These are phyloP conservation scores for Fusarium metavorans DNA, from an alignment of 2,329 filamentous ascomycete genomes.

Conservation along the genomic window DNA sequence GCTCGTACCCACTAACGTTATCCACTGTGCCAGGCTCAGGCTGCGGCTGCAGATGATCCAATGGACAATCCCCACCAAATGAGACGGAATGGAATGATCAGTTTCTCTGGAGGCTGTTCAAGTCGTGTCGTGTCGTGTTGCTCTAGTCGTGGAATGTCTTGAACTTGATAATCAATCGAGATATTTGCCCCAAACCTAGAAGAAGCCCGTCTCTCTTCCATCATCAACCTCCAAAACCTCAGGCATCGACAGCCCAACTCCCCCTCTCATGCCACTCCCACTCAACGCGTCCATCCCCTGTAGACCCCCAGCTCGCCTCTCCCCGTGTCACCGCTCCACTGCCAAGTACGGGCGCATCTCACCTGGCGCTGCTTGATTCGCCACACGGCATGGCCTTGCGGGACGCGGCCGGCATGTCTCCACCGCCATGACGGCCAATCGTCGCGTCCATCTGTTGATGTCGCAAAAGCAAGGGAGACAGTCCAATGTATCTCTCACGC, in stretches of 20 bases:
- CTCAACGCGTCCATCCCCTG: slow-evolving; percentile 14
- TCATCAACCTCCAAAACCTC: slow-evolving; percentile 16
- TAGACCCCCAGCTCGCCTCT: background rate
- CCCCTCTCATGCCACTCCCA: slow-evolving; percentile 22
- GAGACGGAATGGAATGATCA: slow-evolving; percentile 5
- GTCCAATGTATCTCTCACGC: background rate
- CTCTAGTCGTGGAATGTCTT: background rate
- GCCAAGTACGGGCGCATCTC: background rate
- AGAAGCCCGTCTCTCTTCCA: background rate
- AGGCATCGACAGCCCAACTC: slow-evolving; percentile 6
- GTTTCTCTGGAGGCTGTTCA: background rate
- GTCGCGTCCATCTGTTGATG: slow-evolving; percentile 29
- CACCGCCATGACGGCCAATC: slow-evolving; percentile 35
- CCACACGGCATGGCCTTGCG: slow-evolving; percentile 26
- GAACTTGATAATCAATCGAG: background rate
- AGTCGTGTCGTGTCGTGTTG: background rate
- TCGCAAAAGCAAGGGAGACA: slow-evolving; percentile 41
- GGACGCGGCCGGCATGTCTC: slow-evolving; percentile 28
- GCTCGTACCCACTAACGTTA: no score
- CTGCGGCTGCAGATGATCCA: background rate
- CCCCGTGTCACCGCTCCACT: slow-evolving; percentile 28
- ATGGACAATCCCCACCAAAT: background rate
- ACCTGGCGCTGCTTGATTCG: slow-evolving; percentile 27
- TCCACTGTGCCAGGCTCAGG: background rate
- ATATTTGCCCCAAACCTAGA: background rate